These are phyloP conservation scores for Metschnikowia peoriensis DNA, from an alignment of 805 yeast genomes.

Conservation along the genomic window DNA sequence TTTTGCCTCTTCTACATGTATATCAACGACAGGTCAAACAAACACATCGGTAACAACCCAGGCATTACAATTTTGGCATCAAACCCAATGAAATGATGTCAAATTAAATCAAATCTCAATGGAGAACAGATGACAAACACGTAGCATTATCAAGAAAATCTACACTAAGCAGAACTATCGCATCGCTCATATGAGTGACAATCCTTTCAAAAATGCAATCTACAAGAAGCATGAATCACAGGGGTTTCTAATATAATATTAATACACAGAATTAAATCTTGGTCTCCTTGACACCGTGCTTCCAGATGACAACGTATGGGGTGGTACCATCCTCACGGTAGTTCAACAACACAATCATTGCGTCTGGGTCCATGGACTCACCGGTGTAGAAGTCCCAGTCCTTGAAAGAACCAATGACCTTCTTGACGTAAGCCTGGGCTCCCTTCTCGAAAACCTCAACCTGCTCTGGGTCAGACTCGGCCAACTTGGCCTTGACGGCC, in stretches of 20 bases:
- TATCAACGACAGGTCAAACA: too few relatives aligned
- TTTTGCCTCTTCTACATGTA: too few relatives aligned
- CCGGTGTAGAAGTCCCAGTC: conserved; percentile 99
- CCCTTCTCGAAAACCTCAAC: conserved; percentile 94
- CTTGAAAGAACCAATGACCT: conserved; percentile 90
- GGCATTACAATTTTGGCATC: too few relatives aligned
- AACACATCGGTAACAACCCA: too few relatives aligned
- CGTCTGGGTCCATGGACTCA: conserved; percentile 99
- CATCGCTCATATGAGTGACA: too few relatives aligned
- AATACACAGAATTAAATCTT: conserved; percentile 64
- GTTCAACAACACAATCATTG: conserved; percentile 95
- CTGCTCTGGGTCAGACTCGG: conserved; percentile 85
- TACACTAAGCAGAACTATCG: too few relatives aligned
- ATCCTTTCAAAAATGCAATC: background rate
- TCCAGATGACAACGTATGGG: conserved; percentile 97
- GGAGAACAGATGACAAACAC: too few relatives aligned
- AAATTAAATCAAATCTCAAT: too few relatives aligned
- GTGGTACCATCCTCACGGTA: conserved; percentile 99
- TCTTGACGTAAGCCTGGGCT: conserved; percentile 94
- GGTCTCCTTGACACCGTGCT: conserved; percentile 89
- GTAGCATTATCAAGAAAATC: too few relatives aligned
- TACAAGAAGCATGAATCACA: background rate
- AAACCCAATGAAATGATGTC: too few relatives aligned
- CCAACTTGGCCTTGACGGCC: conserved; percentile 85
- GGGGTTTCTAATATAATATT: conserved; percentile 8